phyloP scores from a whole-genome alignment of 768 basidiomycete species.

The Pulveroboletus ravenelii region DNA sequence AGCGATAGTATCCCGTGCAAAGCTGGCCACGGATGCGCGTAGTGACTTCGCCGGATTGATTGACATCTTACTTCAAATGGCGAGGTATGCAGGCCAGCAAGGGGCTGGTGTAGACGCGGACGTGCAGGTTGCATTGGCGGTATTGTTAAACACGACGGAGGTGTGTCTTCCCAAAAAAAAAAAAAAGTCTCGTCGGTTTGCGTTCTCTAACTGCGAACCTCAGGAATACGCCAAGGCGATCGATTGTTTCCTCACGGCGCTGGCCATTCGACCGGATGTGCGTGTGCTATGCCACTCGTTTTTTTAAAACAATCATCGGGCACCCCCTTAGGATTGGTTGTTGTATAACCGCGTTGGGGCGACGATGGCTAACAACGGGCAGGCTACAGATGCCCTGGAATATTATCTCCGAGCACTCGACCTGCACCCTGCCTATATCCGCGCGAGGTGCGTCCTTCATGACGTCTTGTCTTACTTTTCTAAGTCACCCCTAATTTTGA shows the following conservation, averaged over 20 bases:
- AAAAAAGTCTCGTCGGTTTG: background rate
- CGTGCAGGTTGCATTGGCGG: constrained; percentile 90
- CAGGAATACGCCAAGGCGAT: constrained; percentile 89
- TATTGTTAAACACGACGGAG: constrained; percentile 89
- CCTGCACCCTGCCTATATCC: constrained; percentile 84
- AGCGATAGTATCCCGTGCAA: constrained; percentile 38
- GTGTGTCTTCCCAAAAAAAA: constrained; percentile 35
- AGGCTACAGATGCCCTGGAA: constrained; percentile 72
- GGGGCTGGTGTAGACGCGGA: constrained; percentile 79
- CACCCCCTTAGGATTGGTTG: constrained; percentile 68
- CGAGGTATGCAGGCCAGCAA: constrained; percentile 42
- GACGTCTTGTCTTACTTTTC: background rate
- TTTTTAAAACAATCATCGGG: background rate
- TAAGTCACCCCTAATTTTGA: background rate
- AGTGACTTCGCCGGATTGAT: constrained; percentile 50
- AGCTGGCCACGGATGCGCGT: constrained; percentile 25
- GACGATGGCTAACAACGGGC: constrained; percentile 86
- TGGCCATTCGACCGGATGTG: constrained; percentile 85
- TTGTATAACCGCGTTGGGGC: constrained; percentile 93
- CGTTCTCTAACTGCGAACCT: background rate
- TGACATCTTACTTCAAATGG: constrained; percentile 79
- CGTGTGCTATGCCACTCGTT: constrained; percentile 9
- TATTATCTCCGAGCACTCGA: constrained; percentile 86
- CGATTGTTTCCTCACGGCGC: constrained; percentile 89
- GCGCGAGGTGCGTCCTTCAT: constrained; percentile 58